Evolutionary conservation across 805 yeast species (phyloP).

Genomic region (Ogataea salicorniae): DNA sequence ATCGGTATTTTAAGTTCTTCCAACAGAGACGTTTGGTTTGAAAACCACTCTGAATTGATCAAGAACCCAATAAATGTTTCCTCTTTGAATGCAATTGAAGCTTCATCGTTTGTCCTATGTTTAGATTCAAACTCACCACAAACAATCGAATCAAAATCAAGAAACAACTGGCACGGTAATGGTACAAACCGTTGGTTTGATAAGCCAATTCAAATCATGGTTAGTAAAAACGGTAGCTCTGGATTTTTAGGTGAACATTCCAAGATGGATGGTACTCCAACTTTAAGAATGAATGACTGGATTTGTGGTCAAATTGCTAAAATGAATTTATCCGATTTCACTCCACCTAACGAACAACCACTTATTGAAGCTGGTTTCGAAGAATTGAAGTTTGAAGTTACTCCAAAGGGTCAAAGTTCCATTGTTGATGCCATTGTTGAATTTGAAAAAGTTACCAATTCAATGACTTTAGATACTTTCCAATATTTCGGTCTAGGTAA

Average conservation of each 20-base stretch:
- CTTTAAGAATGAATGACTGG: constrained; percentile 78
- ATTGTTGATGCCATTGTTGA: constrained; percentile 52
- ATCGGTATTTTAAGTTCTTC: constrained; percentile 78
- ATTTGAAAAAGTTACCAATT: constrained; percentile 48
- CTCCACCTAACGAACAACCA: background rate
- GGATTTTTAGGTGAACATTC: constrained; percentile 97
- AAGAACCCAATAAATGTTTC: constrained; percentile 57
- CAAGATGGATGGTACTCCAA: constrained; percentile 97
- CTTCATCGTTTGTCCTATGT: constrained; percentile 75
- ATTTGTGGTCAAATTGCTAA: constrained; percentile 55
- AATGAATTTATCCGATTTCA: constrained; percentile 6
- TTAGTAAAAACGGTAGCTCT: constrained; percentile 76
- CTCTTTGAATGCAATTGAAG: constrained; percentile 63
- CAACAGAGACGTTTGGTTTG: constrained; percentile 79
- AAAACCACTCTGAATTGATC: constrained; percentile 50
- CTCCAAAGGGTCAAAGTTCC: constrained; percentile 43
- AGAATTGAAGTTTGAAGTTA: constrained; percentile 53
- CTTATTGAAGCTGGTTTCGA: constrained; percentile 2
- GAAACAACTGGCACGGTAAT: constrained; percentile 92
- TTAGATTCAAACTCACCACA: constrained; percentile 70
- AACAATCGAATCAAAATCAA: constrained; percentile 78
- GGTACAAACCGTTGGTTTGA: constrained; percentile 88
- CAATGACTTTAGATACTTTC: constrained; percentile 75
- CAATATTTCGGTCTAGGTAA: constrained; percentile 85
- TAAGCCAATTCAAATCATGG: constrained; percentile 82